Evolutionary conservation across 192 early-diverging fungal genomes (phyloP), one percentile per base, ranked within the genome.

Genomic region (Chytriomyces sp.): DNA sequence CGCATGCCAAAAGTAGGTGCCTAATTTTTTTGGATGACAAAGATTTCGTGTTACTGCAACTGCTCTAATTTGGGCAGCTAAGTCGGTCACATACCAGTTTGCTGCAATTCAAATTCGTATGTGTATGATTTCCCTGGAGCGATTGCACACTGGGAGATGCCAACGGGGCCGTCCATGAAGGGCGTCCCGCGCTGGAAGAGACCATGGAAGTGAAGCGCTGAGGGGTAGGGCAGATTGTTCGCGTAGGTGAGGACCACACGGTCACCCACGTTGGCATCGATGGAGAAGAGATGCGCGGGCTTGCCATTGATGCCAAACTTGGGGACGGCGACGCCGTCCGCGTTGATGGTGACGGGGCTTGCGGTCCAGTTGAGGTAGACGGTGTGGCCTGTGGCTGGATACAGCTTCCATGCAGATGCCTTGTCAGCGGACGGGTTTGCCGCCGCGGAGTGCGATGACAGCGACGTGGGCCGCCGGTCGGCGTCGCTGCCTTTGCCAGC

Each of bases 61-160:
- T 10, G 5, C 60, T 6, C 7, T 5, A 32, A n/a, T 5, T 8
- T 33, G 5, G 53, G 90, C 75, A 5, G 80, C 78, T 59, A 90
- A 85, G 10, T 76, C 76, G 70, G n/a, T n/a, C n/a, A n/a, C n/a
- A n/a, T n/a, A n/a, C n/a, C 93, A 94, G 0, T 89, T 92, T 77
- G 89, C 88, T 59, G 79, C 86, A 7, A 44, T 7, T 44, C 7
- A 44, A 44, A 44, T 7, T 7, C 8, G 19, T 10, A 19, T 7
- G 7, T 44, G 19, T 44, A 44, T 44, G 8, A 19, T 33, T 66
- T 61, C 4, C 87, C 84, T 0, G 79, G 72, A 7, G 90, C 84
- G 72, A 94, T 93, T 2, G 81, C n/a, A n/a, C n/a, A 93, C 72
- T 92, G 86, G 25, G 90, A 90, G 56, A 89, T 85, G 78, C 86